Evolutionary conservation across 345 rosid species (phyloP).

Genomic region (Triadica sebifera): DNA sequence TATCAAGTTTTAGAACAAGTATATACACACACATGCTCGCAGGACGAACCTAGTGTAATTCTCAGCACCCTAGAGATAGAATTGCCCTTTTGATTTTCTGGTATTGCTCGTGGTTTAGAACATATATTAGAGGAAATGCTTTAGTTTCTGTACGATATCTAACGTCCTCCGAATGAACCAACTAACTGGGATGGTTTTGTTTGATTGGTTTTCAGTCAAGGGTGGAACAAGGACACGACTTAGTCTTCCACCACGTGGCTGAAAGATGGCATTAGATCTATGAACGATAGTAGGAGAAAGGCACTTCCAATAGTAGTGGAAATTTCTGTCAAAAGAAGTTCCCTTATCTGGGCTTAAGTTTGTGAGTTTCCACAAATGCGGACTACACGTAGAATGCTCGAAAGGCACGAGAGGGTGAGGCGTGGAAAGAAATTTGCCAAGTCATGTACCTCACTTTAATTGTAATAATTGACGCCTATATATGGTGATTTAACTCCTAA

Average conservation of each 20-base stretch:
- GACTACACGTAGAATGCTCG: not conserved
- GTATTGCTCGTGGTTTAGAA: not conserved
- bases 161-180: not conserved
- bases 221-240: constrained; percentile 16
- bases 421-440: not conserved
- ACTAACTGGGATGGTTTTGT: constrained; percentile 2
- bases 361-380: not conserved
- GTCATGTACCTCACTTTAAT: not conserved
- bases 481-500: too few relatives aligned
- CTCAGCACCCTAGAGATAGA: too few relatives aligned
- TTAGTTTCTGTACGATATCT: not conserved
- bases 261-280: constrained; percentile 26
- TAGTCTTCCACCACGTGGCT: constrained; percentile 17
- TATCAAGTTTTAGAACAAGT: too few relatives aligned
- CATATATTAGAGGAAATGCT: not conserved
- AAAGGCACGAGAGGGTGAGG: not conserved
- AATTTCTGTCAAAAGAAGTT: too few relatives aligned
- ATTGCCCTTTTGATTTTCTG: too few relatives aligned
- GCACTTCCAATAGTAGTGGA: too few relatives aligned
- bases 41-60: too few relatives aligned
- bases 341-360: not conserved
- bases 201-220: constrained; percentile 32
- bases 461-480: not conserved
- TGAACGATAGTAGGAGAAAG: constrained; percentile 5
- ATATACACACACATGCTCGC: too few relatives aligned